These are phyloP conservation scores for Bipolaris victoriae DNA, from an alignment of 2,329 filamentous ascomycete genomes.

Conservation along the genomic window DNA sequence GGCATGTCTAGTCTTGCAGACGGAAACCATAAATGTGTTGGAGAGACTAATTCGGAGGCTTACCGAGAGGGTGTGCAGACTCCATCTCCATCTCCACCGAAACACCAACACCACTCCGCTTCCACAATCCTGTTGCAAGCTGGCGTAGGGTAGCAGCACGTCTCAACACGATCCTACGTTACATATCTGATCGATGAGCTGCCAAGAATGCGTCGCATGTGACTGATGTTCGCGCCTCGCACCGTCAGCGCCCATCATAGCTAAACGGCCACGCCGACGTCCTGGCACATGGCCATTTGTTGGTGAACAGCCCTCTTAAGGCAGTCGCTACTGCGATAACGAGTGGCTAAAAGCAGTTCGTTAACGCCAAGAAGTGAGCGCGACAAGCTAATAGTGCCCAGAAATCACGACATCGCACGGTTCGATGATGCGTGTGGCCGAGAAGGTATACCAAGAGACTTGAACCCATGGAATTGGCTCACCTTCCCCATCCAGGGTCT, in stretches of 20 bases:
- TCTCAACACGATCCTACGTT: neutral
- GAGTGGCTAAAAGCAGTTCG: neutral
- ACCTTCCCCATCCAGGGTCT: constrained; percentile 37
- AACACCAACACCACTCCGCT: neutral
- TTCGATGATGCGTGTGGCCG: constrained; percentile 20
- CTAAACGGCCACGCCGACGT: neutral
- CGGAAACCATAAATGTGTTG: neutral
- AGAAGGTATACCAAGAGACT: constrained; percentile 30
- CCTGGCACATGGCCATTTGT: neutral
- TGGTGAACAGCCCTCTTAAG: neutral
- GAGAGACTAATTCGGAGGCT: neutral
- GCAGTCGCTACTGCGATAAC: neutral
- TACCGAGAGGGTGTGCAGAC: neutral
- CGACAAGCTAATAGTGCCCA: constrained; percentile 29
- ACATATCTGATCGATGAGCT: neutral
- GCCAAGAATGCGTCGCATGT: too few species aligned
- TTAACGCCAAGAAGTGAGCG: constrained; percentile 12
- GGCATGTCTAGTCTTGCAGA: neutral
- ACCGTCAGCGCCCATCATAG: neutral
- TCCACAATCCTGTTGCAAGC: neutral
- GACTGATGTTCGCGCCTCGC: neutral
- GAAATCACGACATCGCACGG: constrained; percentile 36
- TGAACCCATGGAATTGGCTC: constrained; percentile 21
- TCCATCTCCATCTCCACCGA: neutral
- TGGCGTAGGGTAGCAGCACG: neutral